These are phyloP conservation scores for Neocallimastix lanati DNA, from an alignment of 192 early-diverging fungal genomes.

Conservation along the genomic window DNA sequence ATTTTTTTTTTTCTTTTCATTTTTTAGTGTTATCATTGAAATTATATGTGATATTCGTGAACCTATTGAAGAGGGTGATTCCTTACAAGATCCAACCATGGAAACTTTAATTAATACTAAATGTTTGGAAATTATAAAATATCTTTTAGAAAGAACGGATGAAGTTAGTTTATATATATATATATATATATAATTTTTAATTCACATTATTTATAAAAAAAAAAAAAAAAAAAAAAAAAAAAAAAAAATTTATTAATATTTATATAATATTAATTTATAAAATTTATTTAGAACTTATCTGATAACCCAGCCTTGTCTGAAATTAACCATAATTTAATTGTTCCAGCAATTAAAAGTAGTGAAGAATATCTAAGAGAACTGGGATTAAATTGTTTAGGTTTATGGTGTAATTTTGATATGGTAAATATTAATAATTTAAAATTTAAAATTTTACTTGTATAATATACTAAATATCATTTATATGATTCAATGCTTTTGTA, in stretches of 20 bases:
- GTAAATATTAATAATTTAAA: no score
- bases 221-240: no score
- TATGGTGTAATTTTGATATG: constrained; percentile 59
- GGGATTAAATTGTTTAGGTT: constrained; percentile 65
- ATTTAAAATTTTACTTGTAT: no score
- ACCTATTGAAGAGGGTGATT: constrained; percentile 12
- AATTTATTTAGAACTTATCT: constrained; percentile 44
- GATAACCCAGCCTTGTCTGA: constrained; percentile 58
- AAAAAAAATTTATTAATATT: no score
- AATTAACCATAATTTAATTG: constrained; percentile 48
- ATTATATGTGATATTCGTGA: constrained; percentile 64
- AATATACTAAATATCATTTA: no score
- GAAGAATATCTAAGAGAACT: constrained; percentile 52
- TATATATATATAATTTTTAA: no score
- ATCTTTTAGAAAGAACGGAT: neutral
- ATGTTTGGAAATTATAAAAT: neutral
- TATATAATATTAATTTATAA: no score
- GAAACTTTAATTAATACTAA: neutral
- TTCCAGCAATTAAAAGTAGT: constrained; percentile 46
- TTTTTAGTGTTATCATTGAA: constrained; percentile 40
- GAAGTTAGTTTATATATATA: neutral
- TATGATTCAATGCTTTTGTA: no score
- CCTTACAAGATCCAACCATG: neutral
- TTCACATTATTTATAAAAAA: no score
- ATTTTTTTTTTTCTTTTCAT: no score